These are phyloP conservation scores for Yarrowia yakushimensis DNA, from an alignment of 805 yeast genomes.

Conservation along the genomic window DNA sequence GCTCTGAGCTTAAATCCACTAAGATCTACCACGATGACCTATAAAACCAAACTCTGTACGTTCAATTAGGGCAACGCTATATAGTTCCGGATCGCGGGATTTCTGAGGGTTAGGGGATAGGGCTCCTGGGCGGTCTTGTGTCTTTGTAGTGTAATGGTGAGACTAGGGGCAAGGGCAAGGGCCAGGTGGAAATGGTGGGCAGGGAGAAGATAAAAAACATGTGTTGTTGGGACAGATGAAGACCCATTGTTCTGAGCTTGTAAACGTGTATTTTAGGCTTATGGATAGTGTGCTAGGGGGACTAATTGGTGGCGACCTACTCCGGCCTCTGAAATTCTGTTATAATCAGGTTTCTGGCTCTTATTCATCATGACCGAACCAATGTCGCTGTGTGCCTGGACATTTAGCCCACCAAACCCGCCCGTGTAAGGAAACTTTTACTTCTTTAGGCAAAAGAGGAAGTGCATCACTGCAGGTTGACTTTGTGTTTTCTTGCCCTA, in stretches of 20 bases:
- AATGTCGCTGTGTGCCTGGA: not conserved
- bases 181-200: not conserved
- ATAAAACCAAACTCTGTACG: not conserved
- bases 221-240: too few species aligned
- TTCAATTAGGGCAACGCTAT: not conserved
- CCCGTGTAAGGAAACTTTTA: not conserved
- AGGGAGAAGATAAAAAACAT: too few species aligned
- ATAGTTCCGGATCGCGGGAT: slow-evolving; percentile 21
- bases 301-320: too few species aligned
- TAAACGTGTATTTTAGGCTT: too few species aligned
- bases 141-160: not conserved
- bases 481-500: not conserved
- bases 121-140: not conserved
- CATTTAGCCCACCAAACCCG: not conserved
- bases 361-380: not conserved
- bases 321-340: too few species aligned
- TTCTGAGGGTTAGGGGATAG: not conserved
- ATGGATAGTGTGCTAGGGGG: too few species aligned
- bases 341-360: not conserved
- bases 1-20: not conserved
- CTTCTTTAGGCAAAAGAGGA: slow-evolving; percentile 20
- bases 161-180: not conserved
- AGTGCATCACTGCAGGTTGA: not conserved
- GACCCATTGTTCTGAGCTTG: too few species aligned
- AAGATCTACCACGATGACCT: slow-evolving; percentile 5